Base-by-base conservation (phyloP, 2,329 filamentous ascomycete species). In the Xylaria sp. region DNA sequence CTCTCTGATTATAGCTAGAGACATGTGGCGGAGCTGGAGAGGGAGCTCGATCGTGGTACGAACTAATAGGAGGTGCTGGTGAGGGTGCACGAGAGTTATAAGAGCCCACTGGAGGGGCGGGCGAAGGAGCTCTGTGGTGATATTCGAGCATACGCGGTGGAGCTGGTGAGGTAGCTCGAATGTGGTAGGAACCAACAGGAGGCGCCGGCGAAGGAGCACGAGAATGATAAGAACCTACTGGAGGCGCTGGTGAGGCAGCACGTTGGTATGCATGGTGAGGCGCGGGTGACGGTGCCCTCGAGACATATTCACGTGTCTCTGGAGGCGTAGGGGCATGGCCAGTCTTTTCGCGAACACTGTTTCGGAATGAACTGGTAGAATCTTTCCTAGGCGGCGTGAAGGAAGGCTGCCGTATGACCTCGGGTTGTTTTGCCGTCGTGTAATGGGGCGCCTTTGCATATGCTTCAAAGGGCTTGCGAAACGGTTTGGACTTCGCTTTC, bases 381-480 rank as follows among this genome's bases (percentile, higher is more conserved):
- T 83, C 79, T 64, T 85, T 82, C 66, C 80, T 78, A 23, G 81
- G 77, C 13, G 75, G 76, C 40, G 73, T 70, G 23, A 73, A 68
- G 25, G 78, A 76, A 60, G 72, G 63, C 27, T 87, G 82, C 69
- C 82, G 81, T 78, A 86, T 87, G n/a, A 84, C 83, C 72, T 87
- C 86, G 27, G 87, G 87, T 66, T 88, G 86, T 72, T 90, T 88
- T 40, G 87, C 87, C 18, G 86, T 89, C 16, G 87, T 88, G 78
- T 91, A 90, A 76, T 90, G 88, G 29, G 89, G 89, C 27, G 88
- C 88, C 73, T 90, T 90, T 42, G 88, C 82, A 76, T 91, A 91
- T 47, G 89, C 88, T 77, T 90, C 87, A 74, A 91, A 91, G 0
- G 89, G 89, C 71, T 90, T 90, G 71, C 89, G 86, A 74, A 90